Conservation (phyloP, 768 basidiomycete genomes). For the Trametes gibbosa region DNA sequence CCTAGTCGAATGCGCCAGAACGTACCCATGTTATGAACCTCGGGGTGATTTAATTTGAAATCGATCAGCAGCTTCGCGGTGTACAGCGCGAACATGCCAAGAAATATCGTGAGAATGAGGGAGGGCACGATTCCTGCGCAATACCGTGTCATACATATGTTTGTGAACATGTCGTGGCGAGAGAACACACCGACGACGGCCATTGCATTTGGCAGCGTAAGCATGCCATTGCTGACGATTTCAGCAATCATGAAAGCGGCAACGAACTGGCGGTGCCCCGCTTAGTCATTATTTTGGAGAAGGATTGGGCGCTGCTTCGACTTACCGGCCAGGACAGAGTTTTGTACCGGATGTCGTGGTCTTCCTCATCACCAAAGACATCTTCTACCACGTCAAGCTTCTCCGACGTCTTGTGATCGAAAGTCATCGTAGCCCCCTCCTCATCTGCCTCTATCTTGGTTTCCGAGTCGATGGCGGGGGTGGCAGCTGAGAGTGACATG, state of each 20-base stretch:
- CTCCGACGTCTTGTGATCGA: not conserved
- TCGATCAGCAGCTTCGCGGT: conserved; percentile 53
- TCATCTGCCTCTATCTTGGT: not conserved
- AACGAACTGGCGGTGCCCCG: conserved; percentile 37
- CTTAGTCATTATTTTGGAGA: not conserved
- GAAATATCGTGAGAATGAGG: conserved; percentile 50
- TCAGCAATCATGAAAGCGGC: conserved; percentile 54
- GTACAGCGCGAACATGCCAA: conserved; percentile 49
- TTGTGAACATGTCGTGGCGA: not conserved
- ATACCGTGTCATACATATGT: not conserved
- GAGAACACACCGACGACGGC: conserved; percentile 45
- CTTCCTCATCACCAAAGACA: conserved; percentile 44
- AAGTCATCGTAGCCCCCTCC: not conserved
- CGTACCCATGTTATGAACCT: conserved; percentile 53
- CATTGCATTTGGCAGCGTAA: conserved; percentile 50
- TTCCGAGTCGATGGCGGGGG: not conserved
- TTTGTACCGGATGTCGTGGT: conserved; percentile 50
- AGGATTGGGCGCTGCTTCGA: not conserved
- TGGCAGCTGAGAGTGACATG: not conserved
- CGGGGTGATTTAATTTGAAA: conserved; percentile 55
- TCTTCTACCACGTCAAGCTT: conserved; percentile 25
- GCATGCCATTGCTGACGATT: conserved; percentile 55
- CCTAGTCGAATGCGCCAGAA: not conserved
- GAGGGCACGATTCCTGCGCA: conserved; percentile 46
- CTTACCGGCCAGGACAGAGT: conserved; percentile 51